Conservation (phyloP, 1,284 basidiomycete genomes). For the Ceratobasidium sp. region DNA sequence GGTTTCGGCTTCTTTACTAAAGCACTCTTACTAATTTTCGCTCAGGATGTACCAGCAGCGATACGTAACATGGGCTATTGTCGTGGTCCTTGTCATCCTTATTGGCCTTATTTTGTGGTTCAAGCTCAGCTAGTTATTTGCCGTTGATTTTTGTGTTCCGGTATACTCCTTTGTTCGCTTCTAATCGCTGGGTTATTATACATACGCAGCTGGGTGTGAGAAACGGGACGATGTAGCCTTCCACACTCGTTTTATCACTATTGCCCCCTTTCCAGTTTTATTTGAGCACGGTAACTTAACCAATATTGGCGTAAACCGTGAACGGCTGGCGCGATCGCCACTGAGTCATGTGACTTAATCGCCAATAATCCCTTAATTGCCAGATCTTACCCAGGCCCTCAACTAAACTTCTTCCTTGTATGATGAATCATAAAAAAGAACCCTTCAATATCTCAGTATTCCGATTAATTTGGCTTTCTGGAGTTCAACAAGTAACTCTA, state of each 20-base stretch:
- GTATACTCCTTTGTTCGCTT: slow-evolving; percentile 11
- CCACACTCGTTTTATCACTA: slow-evolving; percentile 36
- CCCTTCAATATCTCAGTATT: too few species aligned
- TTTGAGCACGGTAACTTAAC: neutral
- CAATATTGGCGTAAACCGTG: too few species aligned
- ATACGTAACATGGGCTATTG: slow-evolving; percentile 49
- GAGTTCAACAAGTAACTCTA: neutral
- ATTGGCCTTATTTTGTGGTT: slow-evolving; percentile 50
- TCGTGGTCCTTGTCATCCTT: slow-evolving; percentile 49
- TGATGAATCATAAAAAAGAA: neutral
- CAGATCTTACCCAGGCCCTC: too few species aligned
- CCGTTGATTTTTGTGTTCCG: neutral
- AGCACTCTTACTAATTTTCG: slow-evolving; percentile 1
- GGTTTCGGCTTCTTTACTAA: slow-evolving; percentile 49
- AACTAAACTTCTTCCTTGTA: too few species aligned
- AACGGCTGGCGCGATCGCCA: neutral
- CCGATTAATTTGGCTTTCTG: neutral
- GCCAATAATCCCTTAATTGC: too few species aligned
- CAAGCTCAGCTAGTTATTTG: slow-evolving; percentile 49
- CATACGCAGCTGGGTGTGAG: slow-evolving; percentile 7
- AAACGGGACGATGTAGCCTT: slow-evolving; percentile 28
- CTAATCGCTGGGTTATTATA: slow-evolving; percentile 23
- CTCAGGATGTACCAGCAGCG: slow-evolving; percentile 52
- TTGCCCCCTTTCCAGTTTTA: slow-evolving; percentile 6
- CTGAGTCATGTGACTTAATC: neutral